Conservation (phyloP, 2,329 filamentous ascomycete genomes). For the Blastomyces silverae region DNA sequence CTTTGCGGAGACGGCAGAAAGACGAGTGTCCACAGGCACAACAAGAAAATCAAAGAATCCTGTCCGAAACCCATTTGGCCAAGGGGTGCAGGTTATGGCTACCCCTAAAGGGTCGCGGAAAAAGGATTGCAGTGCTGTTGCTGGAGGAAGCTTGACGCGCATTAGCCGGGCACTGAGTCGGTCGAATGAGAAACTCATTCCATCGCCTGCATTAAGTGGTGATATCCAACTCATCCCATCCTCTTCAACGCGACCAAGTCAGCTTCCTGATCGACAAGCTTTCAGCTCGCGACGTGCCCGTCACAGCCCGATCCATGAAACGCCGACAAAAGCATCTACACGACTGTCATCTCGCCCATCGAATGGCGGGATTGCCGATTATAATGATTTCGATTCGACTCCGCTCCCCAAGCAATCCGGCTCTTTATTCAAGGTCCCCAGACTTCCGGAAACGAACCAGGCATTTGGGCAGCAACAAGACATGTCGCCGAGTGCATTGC, state of each 20-base stretch:
- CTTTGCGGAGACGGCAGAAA: constrained; percentile 40
- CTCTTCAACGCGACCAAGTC: constrained; percentile 28
- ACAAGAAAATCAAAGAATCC: constrained; percentile 39
- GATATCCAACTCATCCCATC: constrained; percentile 32
- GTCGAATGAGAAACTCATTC: constrained; percentile 29
- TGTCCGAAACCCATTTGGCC: constrained; percentile 36
- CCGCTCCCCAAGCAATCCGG: constrained; percentile 6
- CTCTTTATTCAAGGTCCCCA: constrained; percentile 9
- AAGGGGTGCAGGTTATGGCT: constrained; percentile 46
- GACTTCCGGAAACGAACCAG: constrained; percentile 6
- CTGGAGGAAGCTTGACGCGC: constrained; percentile 25
- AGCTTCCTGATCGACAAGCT: constrained; percentile 25
- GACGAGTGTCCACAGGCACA: constrained; percentile 21
- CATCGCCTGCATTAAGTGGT: constrained; percentile 26
- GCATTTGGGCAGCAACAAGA: constrained; percentile 5
- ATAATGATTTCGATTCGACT: constrained; percentile 9
- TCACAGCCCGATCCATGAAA: constrained; percentile 29
- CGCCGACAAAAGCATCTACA: constrained; percentile 30
- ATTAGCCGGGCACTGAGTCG: constrained; percentile 26
- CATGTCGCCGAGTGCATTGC: constrained; percentile 13
- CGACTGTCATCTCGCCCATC: background rate
- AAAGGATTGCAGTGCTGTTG: constrained; percentile 17
- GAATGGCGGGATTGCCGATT: background rate
- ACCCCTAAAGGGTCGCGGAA: constrained; percentile 34
- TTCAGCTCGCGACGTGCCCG: constrained; percentile 18